A percentile compares a stretch with the other conserved stretches of the same genome.
These are phyloP conservation scores for Eustoma russellianum DNA, from an alignment of 257 asterid species.

Conservation along the genomic window DNA sequence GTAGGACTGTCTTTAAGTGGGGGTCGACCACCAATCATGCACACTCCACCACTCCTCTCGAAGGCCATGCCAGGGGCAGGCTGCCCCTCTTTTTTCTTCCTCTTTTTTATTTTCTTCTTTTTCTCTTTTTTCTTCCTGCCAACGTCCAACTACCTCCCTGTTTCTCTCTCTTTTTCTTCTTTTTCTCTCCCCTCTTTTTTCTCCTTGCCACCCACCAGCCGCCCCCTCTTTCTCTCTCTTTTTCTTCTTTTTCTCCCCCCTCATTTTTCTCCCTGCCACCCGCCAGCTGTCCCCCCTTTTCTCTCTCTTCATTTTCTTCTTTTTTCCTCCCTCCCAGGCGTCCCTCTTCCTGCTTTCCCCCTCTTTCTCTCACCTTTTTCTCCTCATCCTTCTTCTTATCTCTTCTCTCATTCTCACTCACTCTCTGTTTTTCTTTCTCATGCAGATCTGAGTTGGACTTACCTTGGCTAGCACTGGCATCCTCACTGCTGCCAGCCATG, in stretches of 20 bases:
- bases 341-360: not conserved
- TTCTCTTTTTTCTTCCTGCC: not conserved
- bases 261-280: not conserved
- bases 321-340: not conserved
- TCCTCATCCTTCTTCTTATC: too few relatives aligned
- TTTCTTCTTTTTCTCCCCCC: constrained; percentile 2
- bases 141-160: not conserved
- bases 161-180: constrained; percentile 2
- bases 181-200: not conserved
- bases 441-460: too few relatives aligned
- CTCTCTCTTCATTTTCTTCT: not conserved
- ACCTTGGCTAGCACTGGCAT: too few relatives aligned
- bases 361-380: not conserved
- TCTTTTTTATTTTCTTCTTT: too few relatives aligned
- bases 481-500: too few relatives aligned
- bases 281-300: not conserved
- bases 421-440: too few relatives aligned
- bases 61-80: not conserved
- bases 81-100: too few relatives aligned
- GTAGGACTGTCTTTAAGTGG: too few relatives aligned
- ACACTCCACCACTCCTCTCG: too few relatives aligned
- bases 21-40: too few relatives aligned
- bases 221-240: not conserved
- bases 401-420: too few relatives aligned
- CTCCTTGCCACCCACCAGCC: not conserved